Base-by-base conservation (phyloP, 2,329 filamentous ascomycete species). In the Furcasterigmium furcatum region DNA sequence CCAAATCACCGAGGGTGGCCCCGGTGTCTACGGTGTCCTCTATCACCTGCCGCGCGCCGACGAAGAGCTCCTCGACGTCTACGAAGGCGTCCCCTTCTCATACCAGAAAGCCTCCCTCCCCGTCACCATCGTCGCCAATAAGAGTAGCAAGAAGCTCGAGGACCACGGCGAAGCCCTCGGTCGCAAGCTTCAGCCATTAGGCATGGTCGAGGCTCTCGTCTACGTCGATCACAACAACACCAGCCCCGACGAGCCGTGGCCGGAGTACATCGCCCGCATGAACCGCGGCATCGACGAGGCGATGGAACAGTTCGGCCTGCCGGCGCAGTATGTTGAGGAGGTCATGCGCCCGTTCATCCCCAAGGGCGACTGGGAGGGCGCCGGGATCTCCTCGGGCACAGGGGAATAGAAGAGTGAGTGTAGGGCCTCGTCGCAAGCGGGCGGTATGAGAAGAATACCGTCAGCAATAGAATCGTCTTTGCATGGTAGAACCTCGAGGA, bases 211-310 rank as follows among this genome's bases (percentile, higher is more conserved):
- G 38, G 76, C 77, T 59, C 63, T 87, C 44, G 77, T 82, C 3
- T 88, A 87, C 46, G 72, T 87, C 29, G 77, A 86, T 55, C 62
- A 64, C 36, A 48, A 68, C 38, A 52, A 71, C 19, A 58, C 63
- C 0, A 52, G 45, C 18, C 66, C 69, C 20, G 66, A 63, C n/a
- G 47, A 36, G 36, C 76, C 80, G 3, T 64, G 65, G 54, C 55
- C 68, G 3, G 84, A 87, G 65, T 87, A 87, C 55, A 62, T 87
- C 8, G 69, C 63, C 36, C 63, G 83, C 22, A 85, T 88, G 79
- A 84, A 86, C 58, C 63, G 61, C 51, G 84, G 80, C 2, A 80
- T 87, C 22, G 52, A 64, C 25, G 83, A 88, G 64, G 82, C 79
- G 21, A 49, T 78, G 14, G 56, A 56, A 49, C 64, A 71, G 51